Base-by-base conservation (phyloP, 164 flowering plant genomes). In the Stephania japonica region DNA sequence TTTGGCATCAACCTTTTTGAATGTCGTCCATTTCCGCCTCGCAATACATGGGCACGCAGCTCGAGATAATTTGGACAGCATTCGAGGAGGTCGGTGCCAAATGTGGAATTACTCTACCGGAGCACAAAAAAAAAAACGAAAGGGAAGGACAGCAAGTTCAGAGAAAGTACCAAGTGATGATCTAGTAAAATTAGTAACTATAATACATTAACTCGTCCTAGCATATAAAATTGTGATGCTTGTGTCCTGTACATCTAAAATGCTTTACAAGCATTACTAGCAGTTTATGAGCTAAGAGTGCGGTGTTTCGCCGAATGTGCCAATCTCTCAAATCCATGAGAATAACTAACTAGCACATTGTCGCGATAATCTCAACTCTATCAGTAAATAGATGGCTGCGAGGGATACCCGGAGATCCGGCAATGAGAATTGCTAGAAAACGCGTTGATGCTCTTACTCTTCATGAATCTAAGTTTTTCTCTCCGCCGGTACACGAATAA, bases 181-280 rank as follows among this genome's bases (percentile, higher is more conserved):
- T 64, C 67, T 25, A 64, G 26, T 13, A 26, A 26, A 64, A 64
- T 25, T 64, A 12, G 26, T 64, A 26, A 25, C 41, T 59, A 59
- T 59, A 59, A 64, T 64, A 64, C 67, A 25, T 24, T 14, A 26
- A 64, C 41, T 10, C 3, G 67, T 64, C 67, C 41, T 59, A 59
- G 0, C 9, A 9, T 24, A 64, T 64, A 24, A 64, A 8, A 64
- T 10, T 26, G 11, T 7, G 43, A 32, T 26, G n/a, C 68, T 26
- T 12, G 68, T 65, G 32, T 59, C 64, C 68, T 26, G 68, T 65
- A 65, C 42, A 65, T 65, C 42, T 65, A 18, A 65, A 65, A 65
- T 16, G 38, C 42, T 32, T 13, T 12, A 6, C 6, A 65, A 59
- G 64, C 64, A 19, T 59, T 59, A 21, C 64, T 59, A 59, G 64